These are phyloP conservation scores for Chlamydomonas applanata DNA, from an alignment of 139 green algal species.

Conservation along the genomic window DNA sequence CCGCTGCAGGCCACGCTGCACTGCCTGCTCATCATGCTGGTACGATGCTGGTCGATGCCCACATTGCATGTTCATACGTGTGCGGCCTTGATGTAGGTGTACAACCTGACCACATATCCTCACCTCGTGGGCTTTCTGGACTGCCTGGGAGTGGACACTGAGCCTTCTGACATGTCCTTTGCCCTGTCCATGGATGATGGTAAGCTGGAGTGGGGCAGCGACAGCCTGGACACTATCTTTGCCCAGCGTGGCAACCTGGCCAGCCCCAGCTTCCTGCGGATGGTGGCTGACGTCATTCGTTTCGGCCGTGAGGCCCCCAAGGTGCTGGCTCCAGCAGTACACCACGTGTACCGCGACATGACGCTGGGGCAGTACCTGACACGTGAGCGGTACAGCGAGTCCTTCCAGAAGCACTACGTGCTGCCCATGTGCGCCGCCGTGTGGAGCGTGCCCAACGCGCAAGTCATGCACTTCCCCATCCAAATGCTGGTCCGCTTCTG, in stretches of 20 bases:
- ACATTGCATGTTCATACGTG: too few relatives aligned
- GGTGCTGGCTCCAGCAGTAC: constrained; percentile 40
- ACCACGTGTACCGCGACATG: constrained; percentile 50
- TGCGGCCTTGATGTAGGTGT: too few relatives aligned
- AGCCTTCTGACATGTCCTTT: too few relatives aligned
- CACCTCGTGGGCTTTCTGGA: too few relatives aligned
- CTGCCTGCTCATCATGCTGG: too few relatives aligned
- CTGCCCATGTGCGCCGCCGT: constrained; percentile 96
- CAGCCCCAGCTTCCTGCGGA: constrained; percentile 71
- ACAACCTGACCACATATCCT: too few relatives aligned
- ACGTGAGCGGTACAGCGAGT: constrained; percentile 56
- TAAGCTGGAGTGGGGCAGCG: constrained; percentile 86
- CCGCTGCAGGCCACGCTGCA: too few relatives aligned
- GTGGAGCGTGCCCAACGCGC: constrained; percentile 83
- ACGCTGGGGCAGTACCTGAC: constrained; percentile 82
- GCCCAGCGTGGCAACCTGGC: constrained; percentile 73
- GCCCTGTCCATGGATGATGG: constrained; percentile 78
- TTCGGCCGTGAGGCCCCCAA: constrained; percentile 82
- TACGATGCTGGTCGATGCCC: too few relatives aligned
- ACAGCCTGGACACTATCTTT: constrained; percentile 82
- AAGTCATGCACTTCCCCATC: constrained; percentile 85
- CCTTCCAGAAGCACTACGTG: constrained; percentile 82
- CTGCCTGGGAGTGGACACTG: too few relatives aligned
- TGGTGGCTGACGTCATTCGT: constrained; percentile 88
- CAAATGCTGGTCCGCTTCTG: constrained; percentile 90